phyloP scores from a whole-genome alignment of 2,329 filamentous ascomycete species.

The Hypoxylon sp. region DNA sequence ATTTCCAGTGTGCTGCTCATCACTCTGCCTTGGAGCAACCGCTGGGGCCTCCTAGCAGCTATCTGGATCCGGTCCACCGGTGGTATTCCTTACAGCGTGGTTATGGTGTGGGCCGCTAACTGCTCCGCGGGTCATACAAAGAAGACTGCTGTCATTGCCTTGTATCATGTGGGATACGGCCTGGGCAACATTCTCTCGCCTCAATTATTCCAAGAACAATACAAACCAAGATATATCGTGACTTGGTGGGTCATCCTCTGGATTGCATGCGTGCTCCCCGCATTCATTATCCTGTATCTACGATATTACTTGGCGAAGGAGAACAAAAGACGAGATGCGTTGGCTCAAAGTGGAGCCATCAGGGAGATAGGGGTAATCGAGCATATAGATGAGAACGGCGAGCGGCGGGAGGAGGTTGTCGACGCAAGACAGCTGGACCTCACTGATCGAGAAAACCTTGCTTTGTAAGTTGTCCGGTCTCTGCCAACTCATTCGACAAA shows the following conservation, averaged over 20 bases:
- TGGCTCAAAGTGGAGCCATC: constrained; percentile 41
- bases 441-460: constrained; percentile 54
- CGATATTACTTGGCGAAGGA: constrained; percentile 56
- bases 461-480: constrained; percentile 37
- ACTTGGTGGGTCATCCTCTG: constrained; percentile 51
- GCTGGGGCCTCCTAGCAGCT: constrained; percentile 53
- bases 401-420: constrained; percentile 49
- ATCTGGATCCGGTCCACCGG: constrained; percentile 56
- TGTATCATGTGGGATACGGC: constrained; percentile 52
- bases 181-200: constrained; percentile 51
- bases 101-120: constrained; percentile 57
- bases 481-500: neutral
- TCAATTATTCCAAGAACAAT: constrained; percentile 47
- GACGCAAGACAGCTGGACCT: constrained; percentile 54
- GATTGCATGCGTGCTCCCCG: constrained; percentile 55
- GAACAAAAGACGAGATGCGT: constrained; percentile 55
- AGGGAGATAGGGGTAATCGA: constrained; percentile 49
- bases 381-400: constrained; percentile 48
- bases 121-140: constrained; percentile 55
- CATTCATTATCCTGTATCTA: constrained; percentile 56
- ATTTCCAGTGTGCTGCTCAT: constrained; percentile 54
- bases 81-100: constrained; percentile 55
- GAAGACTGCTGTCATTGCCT: constrained; percentile 55
- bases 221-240: constrained; percentile 49
- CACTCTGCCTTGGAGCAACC: constrained; percentile 54